These are phyloP conservation scores for Penicillium sp. DNA, from an alignment of 2,329 filamentous ascomycete genomes.

Conservation along the genomic window DNA sequence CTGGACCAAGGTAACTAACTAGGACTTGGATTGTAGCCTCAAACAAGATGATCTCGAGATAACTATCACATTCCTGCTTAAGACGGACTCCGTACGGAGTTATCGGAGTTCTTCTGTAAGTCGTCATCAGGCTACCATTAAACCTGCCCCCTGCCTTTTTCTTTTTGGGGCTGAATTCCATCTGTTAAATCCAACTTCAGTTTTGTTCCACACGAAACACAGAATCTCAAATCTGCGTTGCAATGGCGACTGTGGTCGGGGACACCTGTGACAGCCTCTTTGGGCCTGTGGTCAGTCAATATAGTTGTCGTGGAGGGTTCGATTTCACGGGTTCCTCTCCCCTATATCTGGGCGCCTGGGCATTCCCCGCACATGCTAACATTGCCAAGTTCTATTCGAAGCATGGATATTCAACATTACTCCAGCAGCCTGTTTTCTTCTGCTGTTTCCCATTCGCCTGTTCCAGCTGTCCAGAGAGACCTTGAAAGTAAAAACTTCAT, in stretches of 20 bases:
- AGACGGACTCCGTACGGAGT: neutral
- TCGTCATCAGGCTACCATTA: neutral
- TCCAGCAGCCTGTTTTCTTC: conserved; percentile 6
- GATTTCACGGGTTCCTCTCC: neutral
- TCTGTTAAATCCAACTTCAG: neutral
- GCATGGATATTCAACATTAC: neutral
- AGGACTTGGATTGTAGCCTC: neutral
- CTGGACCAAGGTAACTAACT: neutral
- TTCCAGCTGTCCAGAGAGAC: conserved; percentile 11
- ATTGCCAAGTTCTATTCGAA: neutral
- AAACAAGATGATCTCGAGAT: neutral
- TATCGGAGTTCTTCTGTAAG: neutral
- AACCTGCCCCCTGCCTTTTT: neutral
- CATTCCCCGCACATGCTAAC: neutral
- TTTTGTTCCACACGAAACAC: neutral
- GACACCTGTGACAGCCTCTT: neutral
- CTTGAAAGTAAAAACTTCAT: conserved; percentile 13
- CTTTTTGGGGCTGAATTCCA: neutral
- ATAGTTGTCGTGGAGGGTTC: neutral
- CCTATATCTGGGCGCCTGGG: neutral
- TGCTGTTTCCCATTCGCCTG: conserved; percentile 12
- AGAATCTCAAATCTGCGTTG: neutral
- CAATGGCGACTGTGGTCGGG: neutral
- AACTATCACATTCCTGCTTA: neutral
- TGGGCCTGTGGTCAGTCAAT: neutral